phyloP scores from a whole-genome alignment of 768 basidiomycete species.

The Pulveroboletus ravenelii region DNA sequence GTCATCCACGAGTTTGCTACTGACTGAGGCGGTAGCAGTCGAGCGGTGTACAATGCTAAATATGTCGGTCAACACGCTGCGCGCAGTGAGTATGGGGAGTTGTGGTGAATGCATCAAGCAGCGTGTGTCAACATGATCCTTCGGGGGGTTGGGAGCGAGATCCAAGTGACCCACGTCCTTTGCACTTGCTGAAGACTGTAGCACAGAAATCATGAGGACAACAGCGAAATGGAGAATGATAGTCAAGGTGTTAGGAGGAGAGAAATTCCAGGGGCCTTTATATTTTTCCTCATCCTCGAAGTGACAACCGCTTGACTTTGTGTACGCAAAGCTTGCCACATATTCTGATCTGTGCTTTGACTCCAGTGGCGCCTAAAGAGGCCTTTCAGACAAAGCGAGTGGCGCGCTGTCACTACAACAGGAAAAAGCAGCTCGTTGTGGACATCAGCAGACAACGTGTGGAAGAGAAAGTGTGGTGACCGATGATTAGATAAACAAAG shows the following conservation, averaged over 20 bases:
- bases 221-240: not conserved
- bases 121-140: slow-evolving; percentile 4
- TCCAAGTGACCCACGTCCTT: not conserved
- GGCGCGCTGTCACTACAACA: slow-evolving; percentile 11
- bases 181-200: not conserved
- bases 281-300: slow-evolving; percentile 6
- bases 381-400: slow-evolving; percentile 19
- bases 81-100: slow-evolving; percentile 2
- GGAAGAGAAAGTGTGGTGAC: slow-evolving; percentile 3
- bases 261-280: slow-evolving; percentile 11
- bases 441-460: not conserved
- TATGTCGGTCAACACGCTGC: slow-evolving; percentile 5
- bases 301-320: slow-evolving; percentile 8
- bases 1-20: not conserved
- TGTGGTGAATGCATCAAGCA: slow-evolving; percentile 11
- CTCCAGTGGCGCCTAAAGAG: slow-evolving; percentile 8
- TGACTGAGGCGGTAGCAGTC: not conserved
- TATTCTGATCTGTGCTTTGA: slow-evolving; percentile 14
- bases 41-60: slow-evolving; percentile 1
- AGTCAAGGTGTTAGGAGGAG: not conserved
- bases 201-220: slow-evolving; percentile 6
- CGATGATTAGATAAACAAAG: slow-evolving; percentile 23
- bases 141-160: not conserved
- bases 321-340: slow-evolving; percentile 2
- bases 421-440: slow-evolving; percentile 10